Evolutionary conservation across 2,329 filamentous ascomycete genomes (phyloP).

Genomic region (Massarina eburnea): DNA sequence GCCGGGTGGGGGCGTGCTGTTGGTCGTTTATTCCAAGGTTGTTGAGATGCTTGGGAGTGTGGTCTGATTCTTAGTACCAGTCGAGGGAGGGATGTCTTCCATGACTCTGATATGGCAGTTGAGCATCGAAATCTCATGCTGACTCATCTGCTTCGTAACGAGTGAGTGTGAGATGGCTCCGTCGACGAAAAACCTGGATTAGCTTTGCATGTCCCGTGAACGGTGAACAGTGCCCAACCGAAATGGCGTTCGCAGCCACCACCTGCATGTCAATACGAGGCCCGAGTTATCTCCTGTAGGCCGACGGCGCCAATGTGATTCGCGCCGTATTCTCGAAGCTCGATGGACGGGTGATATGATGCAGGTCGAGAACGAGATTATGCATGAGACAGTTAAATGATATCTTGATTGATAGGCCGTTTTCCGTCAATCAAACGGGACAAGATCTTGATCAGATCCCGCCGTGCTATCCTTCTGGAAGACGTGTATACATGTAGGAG

Average conservation of each 20-base stretch:
- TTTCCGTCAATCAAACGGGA: not conserved
- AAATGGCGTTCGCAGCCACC: not conserved
- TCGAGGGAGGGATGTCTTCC: too few relatives aligned
- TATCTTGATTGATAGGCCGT: not conserved
- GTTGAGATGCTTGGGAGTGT: constrained; percentile 22
- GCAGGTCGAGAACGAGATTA: not conserved
- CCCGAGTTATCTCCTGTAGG: not conserved
- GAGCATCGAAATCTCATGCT: not conserved
- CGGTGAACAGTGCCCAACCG: not conserved
- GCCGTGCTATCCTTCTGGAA: not conserved
- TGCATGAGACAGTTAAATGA: not conserved
- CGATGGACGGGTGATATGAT: too few relatives aligned
- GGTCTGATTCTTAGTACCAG: constrained; percentile 8
- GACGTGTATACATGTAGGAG: not conserved
- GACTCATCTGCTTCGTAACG: not conserved
- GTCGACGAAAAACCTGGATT: not conserved
- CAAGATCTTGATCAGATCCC: not conserved
- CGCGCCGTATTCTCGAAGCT: too few relatives aligned
- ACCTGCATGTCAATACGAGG: not conserved
- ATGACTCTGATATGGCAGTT: not conserved
- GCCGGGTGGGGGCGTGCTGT: constrained; percentile 30
- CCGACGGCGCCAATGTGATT: not conserved
- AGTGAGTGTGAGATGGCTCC: not conserved
- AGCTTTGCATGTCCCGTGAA: too few relatives aligned
- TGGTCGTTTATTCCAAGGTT: constrained; percentile 33